A percentile compares a stretch with the other conserved stretches of the same genome.
phyloP scores from a whole-genome alignment of 2,329 filamentous ascomycete species.

The Coniochaeta prunicola region DNA sequence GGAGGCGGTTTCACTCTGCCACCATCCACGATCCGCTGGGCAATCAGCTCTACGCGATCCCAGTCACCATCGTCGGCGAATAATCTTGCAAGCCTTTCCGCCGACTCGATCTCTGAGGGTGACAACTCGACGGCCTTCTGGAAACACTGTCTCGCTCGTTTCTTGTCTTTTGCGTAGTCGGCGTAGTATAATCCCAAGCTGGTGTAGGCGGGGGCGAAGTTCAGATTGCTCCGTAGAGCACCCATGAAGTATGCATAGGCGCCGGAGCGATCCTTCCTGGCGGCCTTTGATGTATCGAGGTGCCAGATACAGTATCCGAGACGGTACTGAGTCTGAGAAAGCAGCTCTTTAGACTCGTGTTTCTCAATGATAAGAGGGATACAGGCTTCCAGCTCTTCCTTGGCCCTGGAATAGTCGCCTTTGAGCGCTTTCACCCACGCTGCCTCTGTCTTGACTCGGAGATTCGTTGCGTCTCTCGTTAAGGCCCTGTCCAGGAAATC shows the following conservation, averaged over 20 bases:
- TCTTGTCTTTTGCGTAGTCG: conserved; percentile 83
- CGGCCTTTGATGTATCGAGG: conserved; percentile 62
- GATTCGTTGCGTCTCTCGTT: conserved; percentile 63
- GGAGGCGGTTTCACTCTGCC: conserved; percentile 85
- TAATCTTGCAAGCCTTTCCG: conserved; percentile 74
- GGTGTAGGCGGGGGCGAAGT: conserved; percentile 85
- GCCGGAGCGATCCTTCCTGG: conserved; percentile 67
- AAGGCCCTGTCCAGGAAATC: conserved; percentile 74
- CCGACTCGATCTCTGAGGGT: conserved; percentile 74
- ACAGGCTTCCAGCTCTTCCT: conserved; percentile 63
- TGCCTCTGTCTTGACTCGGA: conserved; percentile 75
- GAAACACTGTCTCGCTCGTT: conserved; percentile 83
- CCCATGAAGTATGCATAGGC: conserved; percentile 79
- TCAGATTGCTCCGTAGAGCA: conserved; percentile 79
- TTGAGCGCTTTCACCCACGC: conserved; percentile 88
- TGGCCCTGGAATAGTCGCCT: conserved; percentile 64
- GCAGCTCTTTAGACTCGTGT: conserved; percentile 57
- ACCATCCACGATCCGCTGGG: conserved; percentile 87
- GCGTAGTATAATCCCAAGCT: conserved; percentile 85
- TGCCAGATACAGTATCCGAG: conserved; percentile 86
- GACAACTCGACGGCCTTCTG: conserved; percentile 95
- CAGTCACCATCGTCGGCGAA: conserved; percentile 91
- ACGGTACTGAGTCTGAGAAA: conserved; percentile 79
- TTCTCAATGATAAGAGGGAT: conserved; percentile 58
- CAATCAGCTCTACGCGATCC: conserved; percentile 91